Evolutionary conservation across 257 asterid genomes (phyloP), one percentile per base, ranked within the genome.

Genomic region (Handroanthus guayacan): DNA sequence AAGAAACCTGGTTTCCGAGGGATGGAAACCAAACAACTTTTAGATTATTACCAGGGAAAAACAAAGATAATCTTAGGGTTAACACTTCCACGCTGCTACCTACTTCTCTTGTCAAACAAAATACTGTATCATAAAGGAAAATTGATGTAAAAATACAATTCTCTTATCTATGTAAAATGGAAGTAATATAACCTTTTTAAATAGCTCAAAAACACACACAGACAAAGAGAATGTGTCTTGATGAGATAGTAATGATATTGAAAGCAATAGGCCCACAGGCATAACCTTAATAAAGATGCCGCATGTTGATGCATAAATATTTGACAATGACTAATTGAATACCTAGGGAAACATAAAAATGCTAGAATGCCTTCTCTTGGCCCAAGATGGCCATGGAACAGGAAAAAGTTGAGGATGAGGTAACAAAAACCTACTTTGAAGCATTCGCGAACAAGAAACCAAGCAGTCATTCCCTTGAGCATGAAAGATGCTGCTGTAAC

Each of bases 401-500:
- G 16, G 54, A 45, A 61, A 25, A 70, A 31, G 39, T 37, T 64
- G 34, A 60, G 75, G 67, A 45, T 48, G 72, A 12, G 50, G 60
- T 62, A 54, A 65, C 18, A 20, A 71, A 3, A 75, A 74, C 87
- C 47, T 84, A 86, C 98, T 79, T 84, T 90, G 87, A 95, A 95
- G 86, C 98, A 93, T 56, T 84, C 88, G 9, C 91, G 95, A 51
- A 95, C 76, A 43, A 95, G 92, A 84, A 77, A 76, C 68, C 90
- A 92, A 58, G 92, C 88, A 2, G 99, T 95, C 97, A 95, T 90
- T 79, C 99, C 99, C 82, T 95, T 95, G 58, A 90, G 89, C 81
- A 93, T 77, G 79, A 91, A 44, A 14, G 97, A 86, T 34, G 99
- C 99, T 62, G 92, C 98, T 69, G 79, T 34, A 44, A 81, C 52